phyloP scores from a whole-genome alignment of 768 basidiomycete genomes.

The Termitomyces sp. region DNA sequence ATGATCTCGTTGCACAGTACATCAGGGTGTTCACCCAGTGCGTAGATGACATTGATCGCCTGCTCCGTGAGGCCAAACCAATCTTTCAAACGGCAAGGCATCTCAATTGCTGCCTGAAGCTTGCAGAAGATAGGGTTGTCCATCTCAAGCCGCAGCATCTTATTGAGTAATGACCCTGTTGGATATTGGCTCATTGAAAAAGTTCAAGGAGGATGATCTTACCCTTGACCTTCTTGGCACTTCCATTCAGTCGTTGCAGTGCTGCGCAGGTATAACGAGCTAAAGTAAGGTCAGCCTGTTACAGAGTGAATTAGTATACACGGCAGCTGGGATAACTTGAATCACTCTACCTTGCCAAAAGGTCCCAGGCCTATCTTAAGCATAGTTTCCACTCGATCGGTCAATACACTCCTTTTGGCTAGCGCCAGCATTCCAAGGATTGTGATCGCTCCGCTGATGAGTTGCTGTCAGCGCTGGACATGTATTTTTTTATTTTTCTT shows the following conservation, averaged over 20 bases:
- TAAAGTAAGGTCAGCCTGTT: slow-evolving; percentile 80
- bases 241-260: slow-evolving; percentile 88
- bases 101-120: slow-evolving; percentile 77
- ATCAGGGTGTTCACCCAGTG: slow-evolving; percentile 92
- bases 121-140: slow-evolving; percentile 82
- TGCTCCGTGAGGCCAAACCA: slow-evolving; percentile 99
- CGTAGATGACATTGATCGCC: slow-evolving; percentile 93
- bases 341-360: slow-evolving; percentile 64
- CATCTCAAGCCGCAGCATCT: slow-evolving; percentile 84
- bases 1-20: slow-evolving; percentile 76
- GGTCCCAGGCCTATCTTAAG: slow-evolving; percentile 85
- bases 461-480: no score
- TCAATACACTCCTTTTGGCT: slow-evolving; percentile 72
- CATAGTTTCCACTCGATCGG: slow-evolving; percentile 79
- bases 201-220: slow-evolving; percentile 6
- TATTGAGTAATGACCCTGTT: slow-evolving; percentile 83
- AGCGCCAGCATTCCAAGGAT: slow-evolving; percentile 96
- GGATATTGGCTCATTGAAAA: not conserved
- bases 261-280: slow-evolving; percentile 94
- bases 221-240: slow-evolving; percentile 97
- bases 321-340: not conserved
- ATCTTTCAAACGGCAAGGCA: slow-evolving; percentile 80
- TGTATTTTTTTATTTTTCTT: no score
- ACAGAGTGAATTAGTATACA: not conserved
- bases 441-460: slow-evolving; percentile 93